Base-by-base conservation (phyloP, 306 rosid genomes). In the Argentina anserina region DNA sequence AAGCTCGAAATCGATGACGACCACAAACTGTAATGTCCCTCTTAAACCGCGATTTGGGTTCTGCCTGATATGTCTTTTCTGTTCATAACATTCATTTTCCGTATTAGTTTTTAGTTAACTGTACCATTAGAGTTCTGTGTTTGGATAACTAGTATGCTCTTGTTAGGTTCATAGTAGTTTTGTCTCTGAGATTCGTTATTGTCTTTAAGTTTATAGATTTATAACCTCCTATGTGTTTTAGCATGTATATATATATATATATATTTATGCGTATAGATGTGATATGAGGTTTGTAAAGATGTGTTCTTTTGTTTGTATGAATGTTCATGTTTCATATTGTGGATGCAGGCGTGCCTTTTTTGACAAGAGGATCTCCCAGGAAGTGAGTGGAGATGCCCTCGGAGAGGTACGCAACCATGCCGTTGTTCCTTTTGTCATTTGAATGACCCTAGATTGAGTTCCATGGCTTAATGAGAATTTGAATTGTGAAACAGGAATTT, bases 1-100 rank as follows among this genome's bases (percentile, higher is more conserved):
- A 86, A 86, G 82, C 84, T 86, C 9, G 90, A 86, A 68, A 86
- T 86, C 65, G 90, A 86, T 50, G 90, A 86, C 78, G 90, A 86
- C 65, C 90, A 86, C 76, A 86, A 86, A 39, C 90, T 86, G 90
- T 86, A 49, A 85, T 80, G 76, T 49, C 3, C 50, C 1, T 14
- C 6, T 63, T 33, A 33, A 33, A 14, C 10, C 21, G n/a, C 21
- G n/a, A 41, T 29, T 39, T 41, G 56, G 75, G 17, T 28, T 72
- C 20, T 41, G 3, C 13, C 5, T 71, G 7, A 40, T 56, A 18
- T 71, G 31, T 5, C 26, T 2, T 40, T 9, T 1, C 0, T 41
- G 15, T 71, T 40, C 28, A 6, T 36, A 0, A 25, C 17, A 8
- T 41, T 47, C 67, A 58, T 40, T 71, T 28, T 41, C 7, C 5